A percentile compares a stretch with the other conserved stretches of the same genome.
Conservation (phyloP, 1,139 yeast species). For the Taphrina flavorubra region DNA sequence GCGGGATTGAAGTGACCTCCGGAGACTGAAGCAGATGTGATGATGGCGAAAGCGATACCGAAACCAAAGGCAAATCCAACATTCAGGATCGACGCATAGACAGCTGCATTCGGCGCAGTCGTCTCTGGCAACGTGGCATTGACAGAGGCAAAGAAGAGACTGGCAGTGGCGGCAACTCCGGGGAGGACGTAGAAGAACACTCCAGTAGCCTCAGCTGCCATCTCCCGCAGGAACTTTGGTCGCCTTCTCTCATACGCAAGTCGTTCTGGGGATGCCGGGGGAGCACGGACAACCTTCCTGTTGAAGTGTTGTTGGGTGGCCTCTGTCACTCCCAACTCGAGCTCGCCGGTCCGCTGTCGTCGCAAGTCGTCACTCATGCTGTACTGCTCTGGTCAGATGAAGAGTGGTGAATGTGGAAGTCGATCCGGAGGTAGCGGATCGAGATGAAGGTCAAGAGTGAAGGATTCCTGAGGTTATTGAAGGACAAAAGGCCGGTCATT, state of each 20-base stretch:
- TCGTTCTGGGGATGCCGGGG: constrained; percentile 27
- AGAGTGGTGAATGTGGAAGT: too few relatives aligned
- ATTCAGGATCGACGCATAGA: constrained; percentile 22
- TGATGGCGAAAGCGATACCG: constrained; percentile 39
- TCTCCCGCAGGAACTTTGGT: constrained; percentile 29
- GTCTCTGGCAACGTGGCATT: constrained; percentile 15
- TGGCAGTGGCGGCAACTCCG: constrained; percentile 34
- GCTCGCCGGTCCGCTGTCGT: constrained; percentile 38
- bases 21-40: constrained; percentile 54
- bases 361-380: constrained; percentile 30
- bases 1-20: constrained; percentile 57
- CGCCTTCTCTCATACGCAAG: constrained; percentile 26
- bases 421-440: background rate
- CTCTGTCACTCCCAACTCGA: constrained; percentile 39
- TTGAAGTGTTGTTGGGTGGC: constrained; percentile 25
- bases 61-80: constrained; percentile 36
- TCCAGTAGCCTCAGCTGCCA: constrained; percentile 39
- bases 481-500: too few relatives aligned
- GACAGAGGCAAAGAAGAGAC: constrained; percentile 9
- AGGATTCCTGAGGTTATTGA: background rate
- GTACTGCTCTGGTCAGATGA: background rate
- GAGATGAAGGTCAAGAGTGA: background rate
- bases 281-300: constrained; percentile 32
- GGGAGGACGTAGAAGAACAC: constrained; percentile 38
- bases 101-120: constrained; percentile 33